Conservation (phyloP, 768 basidiomycete genomes). For the Termitomyces sp. region DNA sequence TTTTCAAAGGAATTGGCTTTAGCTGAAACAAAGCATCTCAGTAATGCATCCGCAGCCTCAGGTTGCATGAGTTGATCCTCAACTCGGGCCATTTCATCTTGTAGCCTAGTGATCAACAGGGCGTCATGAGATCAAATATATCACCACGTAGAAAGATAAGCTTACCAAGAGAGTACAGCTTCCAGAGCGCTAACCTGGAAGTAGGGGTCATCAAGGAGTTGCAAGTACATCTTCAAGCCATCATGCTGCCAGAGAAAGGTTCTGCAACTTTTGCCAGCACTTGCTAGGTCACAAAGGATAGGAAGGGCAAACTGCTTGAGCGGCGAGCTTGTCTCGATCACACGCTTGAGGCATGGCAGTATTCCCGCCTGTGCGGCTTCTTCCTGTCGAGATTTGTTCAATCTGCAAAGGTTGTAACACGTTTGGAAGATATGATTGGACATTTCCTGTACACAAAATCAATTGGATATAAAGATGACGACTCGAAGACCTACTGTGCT, state of each 20-base stretch:
- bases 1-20: slow-evolving; percentile 92
- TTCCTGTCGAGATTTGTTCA: slow-evolving; percentile 93
- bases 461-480: not conserved
- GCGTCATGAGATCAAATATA: not conserved
- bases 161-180: slow-evolving; percentile 83
- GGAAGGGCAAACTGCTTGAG: slow-evolving; percentile 97
- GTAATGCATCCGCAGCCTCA: slow-evolving; percentile 58
- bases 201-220: slow-evolving; percentile 77
- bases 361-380: slow-evolving; percentile 96
- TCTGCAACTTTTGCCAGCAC: slow-evolving; percentile 90
- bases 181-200: slow-evolving; percentile 93
- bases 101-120: slow-evolving; percentile 52
- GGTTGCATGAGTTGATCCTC: slow-evolving; percentile 81
- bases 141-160: not conserved
- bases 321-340: slow-evolving; percentile 85
- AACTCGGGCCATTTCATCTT: slow-evolving; percentile 91
- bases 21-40: slow-evolving; percentile 76
- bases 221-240: slow-evolving; percentile 77
- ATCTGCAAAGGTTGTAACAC: slow-evolving; percentile 91
- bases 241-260: slow-evolving; percentile 90
- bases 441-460: slow-evolving; percentile 64
- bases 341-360: slow-evolving; percentile 84
- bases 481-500: slow-evolving; percentile 58
- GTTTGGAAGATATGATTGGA: slow-evolving; percentile 97
- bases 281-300: slow-evolving; percentile 93